Evolutionary conservation across 2,329 filamentous ascomycete species (phyloP).

Genomic region (Fusarium sp.): DNA sequence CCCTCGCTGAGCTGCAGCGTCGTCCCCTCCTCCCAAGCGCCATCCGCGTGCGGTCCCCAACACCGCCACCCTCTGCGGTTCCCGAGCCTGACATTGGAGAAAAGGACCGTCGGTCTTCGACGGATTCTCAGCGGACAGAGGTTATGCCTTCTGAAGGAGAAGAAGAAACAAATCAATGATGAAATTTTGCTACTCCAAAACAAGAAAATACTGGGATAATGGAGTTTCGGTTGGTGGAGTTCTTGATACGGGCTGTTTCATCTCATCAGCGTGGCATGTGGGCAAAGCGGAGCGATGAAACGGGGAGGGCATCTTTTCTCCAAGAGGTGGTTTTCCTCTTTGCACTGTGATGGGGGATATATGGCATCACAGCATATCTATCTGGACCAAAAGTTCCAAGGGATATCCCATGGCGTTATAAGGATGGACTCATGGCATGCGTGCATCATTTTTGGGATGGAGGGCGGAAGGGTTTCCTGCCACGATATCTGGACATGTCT

Average conservation of each 20-base stretch:
- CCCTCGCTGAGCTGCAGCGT: conserved; percentile 69
- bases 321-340: background rate
- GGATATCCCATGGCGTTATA: conserved; percentile 37
- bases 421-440: conserved; percentile 7
- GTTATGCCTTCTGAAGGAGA: conserved; percentile 16
- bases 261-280: conserved; percentile 13
- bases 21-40: conserved; percentile 45
- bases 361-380: conserved; percentile 20
- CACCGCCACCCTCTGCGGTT: background rate
- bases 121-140: conserved; percentile 32
- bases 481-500: conserved; percentile 40
- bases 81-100: conserved; percentile 1
- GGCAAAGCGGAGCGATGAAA: conserved; percentile 15
- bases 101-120: conserved; percentile 26
- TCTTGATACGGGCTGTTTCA: conserved; percentile 3
- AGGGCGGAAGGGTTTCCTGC: background rate
- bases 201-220: background rate
- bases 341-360: conserved; percentile 20
- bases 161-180: background rate
- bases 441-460: background rate
- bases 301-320: conserved; percentile 2
- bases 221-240: conserved; percentile 9
- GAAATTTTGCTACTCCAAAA: background rate
- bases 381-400: conserved; percentile 17
- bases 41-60: conserved; percentile 43